Base-by-base conservation (phyloP, 208 protist genomes). In the Vickermania spadyakhi region DNA sequence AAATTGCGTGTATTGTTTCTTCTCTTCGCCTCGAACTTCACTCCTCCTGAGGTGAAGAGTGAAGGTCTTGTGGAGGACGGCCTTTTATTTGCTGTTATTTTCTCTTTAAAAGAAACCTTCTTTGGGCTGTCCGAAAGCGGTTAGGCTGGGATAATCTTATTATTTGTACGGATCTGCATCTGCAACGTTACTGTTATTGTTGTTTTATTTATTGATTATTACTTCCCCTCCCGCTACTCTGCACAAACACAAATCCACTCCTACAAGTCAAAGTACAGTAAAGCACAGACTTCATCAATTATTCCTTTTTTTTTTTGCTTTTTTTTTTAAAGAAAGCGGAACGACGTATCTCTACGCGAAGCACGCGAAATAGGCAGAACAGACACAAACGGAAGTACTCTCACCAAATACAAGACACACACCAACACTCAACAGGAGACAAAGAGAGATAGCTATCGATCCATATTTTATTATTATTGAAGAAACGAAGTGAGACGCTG, bases 171-270 rank as follows among this genome's bases (percentile, higher is more conserved):
- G n/a, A n/a, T n/a, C n/a, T n/a, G n/a, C n/a, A n/a, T n/a, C n/a
- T n/a, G n/a, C n/a, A n/a, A n/a, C n/a, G n/a, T n/a, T n/a, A n/a
- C n/a, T n/a, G 18, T 45, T 45, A 45, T 45, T 45, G 18, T 45
- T 45, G 18, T 45, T 45, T 45, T 45, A n/a, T 45, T 45, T 45
- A n/a, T 45, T 45, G 7, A n/a, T 45, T 45, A n/a, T 45, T 45
- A n/a, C 7, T 45, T 45, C 11, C 18, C 18, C 36, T n/a, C 36
- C 36, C 18, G 36, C 18, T 45, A 7, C 36, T 45, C 18, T 18
- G 18, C 36, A 45, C 11, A 45, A 45, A 7, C 7, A 18, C 36
- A n/a, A 45, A 18, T 45, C 36, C 11, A n/a, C 36, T n/a, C 18
- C 18, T 45, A 7, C 7, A 45, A 45, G 36, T 7, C 7, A 45